Evolutionary conservation across 371 early-diverging fungal genomes (phyloP).

Genomic region (Catenaria anguillulae): DNA sequence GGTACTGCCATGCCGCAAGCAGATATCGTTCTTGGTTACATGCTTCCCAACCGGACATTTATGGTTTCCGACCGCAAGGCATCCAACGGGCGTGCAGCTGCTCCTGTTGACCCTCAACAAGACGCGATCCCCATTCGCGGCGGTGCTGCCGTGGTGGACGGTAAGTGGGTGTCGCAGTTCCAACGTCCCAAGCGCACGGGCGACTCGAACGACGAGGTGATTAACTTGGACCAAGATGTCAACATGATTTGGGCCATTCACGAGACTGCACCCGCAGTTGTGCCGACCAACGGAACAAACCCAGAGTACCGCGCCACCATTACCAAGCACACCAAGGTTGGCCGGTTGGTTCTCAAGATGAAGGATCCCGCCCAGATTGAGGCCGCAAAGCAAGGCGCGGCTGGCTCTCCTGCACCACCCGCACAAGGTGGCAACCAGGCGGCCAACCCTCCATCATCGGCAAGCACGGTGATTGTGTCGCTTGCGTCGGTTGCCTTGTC

Average conservation of each 20-base stretch:
- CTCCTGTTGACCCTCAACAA: neutral
- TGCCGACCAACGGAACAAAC: neutral
- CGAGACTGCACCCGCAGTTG: neutral
- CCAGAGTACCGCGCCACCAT: neutral
- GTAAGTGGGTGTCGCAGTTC: neutral
- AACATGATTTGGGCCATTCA: neutral
- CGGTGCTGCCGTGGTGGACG: neutral
- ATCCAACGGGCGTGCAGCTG: neutral
- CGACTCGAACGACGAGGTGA: neutral
- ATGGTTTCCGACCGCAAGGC: neutral
- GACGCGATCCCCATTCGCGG: neutral
- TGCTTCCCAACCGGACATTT: neutral
- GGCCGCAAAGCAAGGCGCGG: no score
- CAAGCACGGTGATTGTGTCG: no score
- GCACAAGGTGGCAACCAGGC: no score
- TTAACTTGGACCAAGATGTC: neutral
- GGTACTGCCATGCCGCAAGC: neutral
- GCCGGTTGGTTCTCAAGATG: no score
- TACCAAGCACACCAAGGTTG: no score
- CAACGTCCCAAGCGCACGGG: neutral
- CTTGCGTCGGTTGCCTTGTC: no score
- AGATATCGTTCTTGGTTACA: neutral
- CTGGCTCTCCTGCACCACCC: no score
- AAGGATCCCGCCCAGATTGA: no score
- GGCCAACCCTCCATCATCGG: no score